Percentiles rank a stretch among this genome's conserved stretches.
These are phyloP conservation scores for Cladophialophora chaetospira DNA, from an alignment of 2,329 filamentous ascomycete genomes.

Conservation along the genomic window DNA sequence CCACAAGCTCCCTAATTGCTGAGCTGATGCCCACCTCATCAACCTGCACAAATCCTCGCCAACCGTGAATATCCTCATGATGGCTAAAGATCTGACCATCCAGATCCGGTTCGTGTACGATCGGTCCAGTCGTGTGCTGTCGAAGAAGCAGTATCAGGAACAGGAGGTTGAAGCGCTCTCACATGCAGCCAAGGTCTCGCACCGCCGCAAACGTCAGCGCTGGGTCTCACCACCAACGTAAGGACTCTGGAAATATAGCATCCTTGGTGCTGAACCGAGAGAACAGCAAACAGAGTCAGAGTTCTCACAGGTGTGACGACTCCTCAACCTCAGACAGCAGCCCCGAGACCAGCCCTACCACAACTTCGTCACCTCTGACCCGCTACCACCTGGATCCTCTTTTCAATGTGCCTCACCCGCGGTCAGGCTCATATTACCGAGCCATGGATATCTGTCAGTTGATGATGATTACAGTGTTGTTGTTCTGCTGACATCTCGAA, in stretches of 20 bases:
- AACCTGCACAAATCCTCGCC: neutral
- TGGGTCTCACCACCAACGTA: neutral
- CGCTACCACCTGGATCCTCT: neutral
- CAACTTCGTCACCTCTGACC: too few species aligned
- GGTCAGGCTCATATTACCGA: neutral
- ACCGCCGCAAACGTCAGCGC: neutral
- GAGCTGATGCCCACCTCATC: neutral
- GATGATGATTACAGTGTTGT: neutral
- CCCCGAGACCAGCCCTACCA: too few species aligned
- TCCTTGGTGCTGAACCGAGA: neutral
- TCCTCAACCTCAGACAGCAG: too few species aligned
- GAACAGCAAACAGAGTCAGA: neutral
- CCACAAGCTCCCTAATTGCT: neutral
- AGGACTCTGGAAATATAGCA: neutral
- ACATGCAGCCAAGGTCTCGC: neutral
- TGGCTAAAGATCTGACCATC: neutral
- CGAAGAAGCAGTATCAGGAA: neutral
- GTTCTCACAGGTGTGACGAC: too few species aligned
- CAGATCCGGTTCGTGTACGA: neutral
- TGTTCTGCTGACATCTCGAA: neutral
- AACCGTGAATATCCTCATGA: neutral
- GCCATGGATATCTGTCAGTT: neutral
- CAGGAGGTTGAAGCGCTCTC: neutral
- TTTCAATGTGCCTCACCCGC: neutral
- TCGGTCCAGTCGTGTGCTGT: neutral